These are phyloP conservation scores for Heimioporus sp. DNA, from an alignment of 768 basidiomycete species.

Conservation along the genomic window DNA sequence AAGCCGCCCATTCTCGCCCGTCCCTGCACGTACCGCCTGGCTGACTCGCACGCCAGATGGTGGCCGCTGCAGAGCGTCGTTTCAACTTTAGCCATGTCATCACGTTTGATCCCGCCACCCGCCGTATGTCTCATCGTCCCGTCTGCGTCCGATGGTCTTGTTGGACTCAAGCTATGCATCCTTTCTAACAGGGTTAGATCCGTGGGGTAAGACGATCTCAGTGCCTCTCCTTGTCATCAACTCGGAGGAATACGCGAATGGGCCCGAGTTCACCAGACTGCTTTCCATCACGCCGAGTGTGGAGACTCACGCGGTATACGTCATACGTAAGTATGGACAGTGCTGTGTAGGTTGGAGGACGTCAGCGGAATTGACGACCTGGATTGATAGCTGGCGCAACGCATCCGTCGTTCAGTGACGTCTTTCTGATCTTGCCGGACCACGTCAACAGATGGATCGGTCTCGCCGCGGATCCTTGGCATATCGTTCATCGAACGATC, in stretches of 20 bases:
- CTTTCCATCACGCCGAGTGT: constrained; percentile 23
- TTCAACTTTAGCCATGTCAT: constrained; percentile 28
- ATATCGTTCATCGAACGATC: constrained; percentile 18
- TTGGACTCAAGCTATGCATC: constrained; percentile 5
- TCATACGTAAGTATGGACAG: constrained; percentile 8
- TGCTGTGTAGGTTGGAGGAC: not conserved
- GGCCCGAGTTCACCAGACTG: constrained; percentile 34
- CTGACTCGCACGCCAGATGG: constrained; percentile 14
- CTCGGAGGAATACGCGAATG: constrained; percentile 39
- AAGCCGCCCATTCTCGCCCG: not conserved
- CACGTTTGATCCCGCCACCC: constrained; percentile 28
- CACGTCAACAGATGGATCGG: constrained; percentile 27
- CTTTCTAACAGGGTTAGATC: constrained; percentile 21
- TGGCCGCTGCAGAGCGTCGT: constrained; percentile 17
- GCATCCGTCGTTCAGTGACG: constrained; percentile 35
- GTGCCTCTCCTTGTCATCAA: constrained; percentile 40
- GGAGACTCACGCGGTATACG: constrained; percentile 8
- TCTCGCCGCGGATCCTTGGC: constrained; percentile 15
- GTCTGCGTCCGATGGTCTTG: constrained; percentile 13
- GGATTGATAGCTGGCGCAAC: constrained; percentile 25
- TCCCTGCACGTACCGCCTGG: not conserved
- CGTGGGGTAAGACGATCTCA: constrained; percentile 24
- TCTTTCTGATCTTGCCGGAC: constrained; percentile 33
- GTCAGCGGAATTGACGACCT: not conserved
- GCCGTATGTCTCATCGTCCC: constrained; percentile 14